phyloP scores from a whole-genome alignment of 2,329 filamentous ascomycete species.

The Colletotrichum theobromicola region DNA sequence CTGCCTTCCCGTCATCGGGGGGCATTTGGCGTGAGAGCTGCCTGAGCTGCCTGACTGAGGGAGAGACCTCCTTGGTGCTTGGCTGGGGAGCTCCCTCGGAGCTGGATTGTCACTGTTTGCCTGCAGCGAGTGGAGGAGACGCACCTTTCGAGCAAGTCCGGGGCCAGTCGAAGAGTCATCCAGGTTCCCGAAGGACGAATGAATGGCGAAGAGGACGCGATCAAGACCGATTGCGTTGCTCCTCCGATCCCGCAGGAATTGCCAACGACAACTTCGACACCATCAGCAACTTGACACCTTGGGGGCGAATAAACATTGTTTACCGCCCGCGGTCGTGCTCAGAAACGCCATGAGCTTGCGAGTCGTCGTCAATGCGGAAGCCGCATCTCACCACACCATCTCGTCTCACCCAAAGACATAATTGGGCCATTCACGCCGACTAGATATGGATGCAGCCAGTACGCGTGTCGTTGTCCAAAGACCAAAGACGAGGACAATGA shows the following conservation, averaged over 20 bases:
- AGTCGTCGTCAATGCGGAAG: constrained; percentile 14
- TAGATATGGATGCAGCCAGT: background rate
- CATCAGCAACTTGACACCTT: background rate
- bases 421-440: background rate
- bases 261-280: background rate
- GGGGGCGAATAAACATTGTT: background rate
- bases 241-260: background rate
- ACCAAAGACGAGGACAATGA: background rate
- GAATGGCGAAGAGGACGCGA: background rate
- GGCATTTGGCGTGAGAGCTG: background rate
- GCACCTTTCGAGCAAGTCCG: background rate
- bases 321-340: background rate
- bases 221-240: background rate
- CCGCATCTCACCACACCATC: constrained; percentile 7
- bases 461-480: constrained; percentile 7
- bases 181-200: background rate
- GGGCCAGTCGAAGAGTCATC: background rate
- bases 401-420: background rate
- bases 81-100: background rate
- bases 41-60: background rate
- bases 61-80: background rate
- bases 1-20: constrained; percentile 17
- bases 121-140: background rate
- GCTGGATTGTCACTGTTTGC: background rate
- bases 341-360: constrained; percentile 13